Percentiles rank a stretch among this genome's conserved stretches.
Evolutionary conservation across 2,329 filamentous ascomycete species (phyloP).

Genomic region (Aquanectria penicillioides): DNA sequence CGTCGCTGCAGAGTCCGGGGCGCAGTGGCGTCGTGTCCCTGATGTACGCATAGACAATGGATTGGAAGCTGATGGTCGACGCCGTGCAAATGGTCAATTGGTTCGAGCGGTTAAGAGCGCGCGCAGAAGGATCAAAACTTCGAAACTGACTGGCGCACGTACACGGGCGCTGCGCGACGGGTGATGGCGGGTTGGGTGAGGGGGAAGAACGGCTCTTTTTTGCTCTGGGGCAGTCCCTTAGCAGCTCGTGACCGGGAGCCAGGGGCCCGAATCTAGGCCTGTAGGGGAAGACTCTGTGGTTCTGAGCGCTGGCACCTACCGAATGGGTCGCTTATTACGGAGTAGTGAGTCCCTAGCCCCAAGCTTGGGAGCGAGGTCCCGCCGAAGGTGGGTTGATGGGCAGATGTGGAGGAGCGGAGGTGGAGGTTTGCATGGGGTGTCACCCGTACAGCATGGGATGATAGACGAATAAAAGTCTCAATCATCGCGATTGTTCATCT

Average conservation of each 20-base stretch:
- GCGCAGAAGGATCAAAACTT: not conserved
- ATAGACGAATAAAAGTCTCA: not conserved
- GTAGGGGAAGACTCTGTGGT: constrained; percentile 32
- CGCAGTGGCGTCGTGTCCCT: constrained; percentile 12
- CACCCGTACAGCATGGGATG: not conserved
- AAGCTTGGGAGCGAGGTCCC: constrained; percentile 42
- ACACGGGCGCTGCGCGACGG: constrained; percentile 6
- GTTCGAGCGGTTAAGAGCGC: not conserved
- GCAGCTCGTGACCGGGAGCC: constrained; percentile 38
- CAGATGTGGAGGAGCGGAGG: constrained; percentile 43
- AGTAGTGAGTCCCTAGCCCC: constrained; percentile 37
- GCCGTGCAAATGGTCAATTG: constrained; percentile 1
- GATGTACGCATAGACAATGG: constrained; percentile 16
- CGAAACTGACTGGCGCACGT: not conserved
- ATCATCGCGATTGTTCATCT: not conserved
- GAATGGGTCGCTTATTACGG: constrained; percentile 43
- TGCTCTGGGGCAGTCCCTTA: constrained; percentile 35
- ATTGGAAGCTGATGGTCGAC: not conserved
- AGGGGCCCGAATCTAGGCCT: constrained; percentile 31
- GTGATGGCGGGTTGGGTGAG: constrained; percentile 27
- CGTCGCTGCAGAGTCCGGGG: constrained; percentile 1
- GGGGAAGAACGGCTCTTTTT: constrained; percentile 31
- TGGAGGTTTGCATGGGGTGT: constrained; percentile 27
- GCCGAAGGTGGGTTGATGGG: constrained; percentile 43
- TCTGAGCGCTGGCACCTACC: constrained; percentile 34